Base-by-base conservation (phyloP, 495 filamentous ascomycete species). In the Penicillium samsonianum region DNA sequence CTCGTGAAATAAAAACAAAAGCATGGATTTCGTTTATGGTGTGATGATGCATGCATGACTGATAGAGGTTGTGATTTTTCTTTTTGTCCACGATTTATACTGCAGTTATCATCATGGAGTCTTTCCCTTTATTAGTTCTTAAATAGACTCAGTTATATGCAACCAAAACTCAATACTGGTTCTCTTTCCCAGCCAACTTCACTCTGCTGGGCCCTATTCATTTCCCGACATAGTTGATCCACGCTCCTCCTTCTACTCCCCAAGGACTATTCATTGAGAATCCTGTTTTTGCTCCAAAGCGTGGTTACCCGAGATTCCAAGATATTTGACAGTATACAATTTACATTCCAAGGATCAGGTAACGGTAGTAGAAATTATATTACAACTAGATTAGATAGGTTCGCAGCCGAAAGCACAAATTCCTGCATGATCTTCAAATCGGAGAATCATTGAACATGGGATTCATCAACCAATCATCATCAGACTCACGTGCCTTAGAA, bases 31-130 rank as follows among this genome's bases (percentile, higher is more conserved):
- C 64, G 46, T 55, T 72, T 64, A 64, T 69, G 65, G 56, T 67
- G 59, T 69, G 64, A 69, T 65, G 66, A 69, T 62, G 62, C 67
- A 67, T 69, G 50, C 62, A 69, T 67, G 67, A 67, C 60, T 67
- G 64, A 69, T 69, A 69, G 67, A 69, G 65, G 62, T 50, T 65
- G 58, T 61, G 49, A 55, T 58, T 67, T 62, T 50, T 57, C 50
- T 53, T 53, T 59, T 55, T 62, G 12, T 58, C 50, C 9, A 57
- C 41, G 50, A 65, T 60, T 50, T 50, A 28, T 58, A 52, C 38
- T 45, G 41, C 48, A 46, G 59, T 63, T 59, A 55, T 62, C 59
- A 54, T 56, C 40, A 60, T 65, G 61, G 64, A 62, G 61, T 62
- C 62, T 50, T 60, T 58, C 46, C 53, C 53, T 54, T 58, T 64